Evolutionary conservation across 495 filamentous ascomycete species (phyloP), one percentile per base, ranked within the genome.

Genomic region (Lophiostoma macrostomum): DNA sequence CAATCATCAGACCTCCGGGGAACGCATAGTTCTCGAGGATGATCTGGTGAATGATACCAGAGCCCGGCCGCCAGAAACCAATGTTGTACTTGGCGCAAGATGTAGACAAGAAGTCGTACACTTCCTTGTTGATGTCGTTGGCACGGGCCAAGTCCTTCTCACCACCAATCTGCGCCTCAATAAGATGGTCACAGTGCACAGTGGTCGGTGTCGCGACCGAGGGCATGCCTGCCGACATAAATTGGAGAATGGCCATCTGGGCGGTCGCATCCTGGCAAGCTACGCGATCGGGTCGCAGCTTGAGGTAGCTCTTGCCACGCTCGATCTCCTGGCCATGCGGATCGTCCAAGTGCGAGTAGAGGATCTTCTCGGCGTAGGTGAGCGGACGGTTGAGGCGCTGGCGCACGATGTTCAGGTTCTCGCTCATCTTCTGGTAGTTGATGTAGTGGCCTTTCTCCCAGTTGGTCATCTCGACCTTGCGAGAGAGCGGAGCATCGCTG

Each of bases 31-130:
- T 97, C 80, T 98, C 93, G 32, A 98, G 80, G 59, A 98, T 73
- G 67, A 97, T 97, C 79, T 98, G 93, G 75, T 98, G 93, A 68
- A 98, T 98, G 76, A 98, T 98, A 80, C 93, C 93, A 65, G 93
- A 97, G 54, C 93, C 93, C 56, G 93, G 94, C 70, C 80, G 86
- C 93, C 93, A 98, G 85, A 98, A 98, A 77, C 94, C 94, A 69
- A 98, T 97, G 77, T 96, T 91, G 80, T 97, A 98, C 80, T 96
- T 98, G 60, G 90, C 93, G 65, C 93, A 97, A 51, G 94, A 84
- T 43, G 84, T 84, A 47, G 91, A 83, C 69, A 98, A 78, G 81
- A 98, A 98, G 73, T 98, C 88, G 75, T 97, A 98, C 59, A 98
- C 93, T 73, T 98, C 93, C 81, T 97, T 96, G 85, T 98, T 98